A percentile compares a stretch with the other conserved stretches of the same genome.
Conservation (phyloP, 2,329 filamentous ascomycete genomes). For the Paracoccidioides lutzii region DNA sequence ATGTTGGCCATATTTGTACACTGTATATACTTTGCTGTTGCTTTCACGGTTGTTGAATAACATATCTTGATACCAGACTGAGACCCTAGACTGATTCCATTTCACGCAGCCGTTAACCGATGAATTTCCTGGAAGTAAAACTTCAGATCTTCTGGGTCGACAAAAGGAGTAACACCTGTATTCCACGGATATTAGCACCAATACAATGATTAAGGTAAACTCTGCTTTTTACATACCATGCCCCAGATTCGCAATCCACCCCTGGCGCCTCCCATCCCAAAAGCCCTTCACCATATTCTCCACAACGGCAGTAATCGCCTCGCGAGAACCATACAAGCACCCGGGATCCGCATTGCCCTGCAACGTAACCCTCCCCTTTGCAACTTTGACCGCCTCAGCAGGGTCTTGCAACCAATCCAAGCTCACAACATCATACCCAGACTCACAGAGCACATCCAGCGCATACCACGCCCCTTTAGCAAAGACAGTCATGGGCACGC, state of each 20-base stretch:
- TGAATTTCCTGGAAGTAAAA: constrained; percentile 94
- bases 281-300: constrained; percentile 83
- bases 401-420: constrained; percentile 93
- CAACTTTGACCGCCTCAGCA: constrained; percentile 66
- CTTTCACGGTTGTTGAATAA: neutral
- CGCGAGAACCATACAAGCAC: constrained; percentile 71
- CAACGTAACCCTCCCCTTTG: constrained; percentile 64
- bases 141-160: constrained; percentile 82
- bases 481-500: constrained; percentile 94
- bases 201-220: neutral
- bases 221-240: constrained; percentile 55
- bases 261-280: constrained; percentile 58
- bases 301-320: constrained; percentile 69
- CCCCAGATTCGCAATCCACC: constrained; percentile 94
- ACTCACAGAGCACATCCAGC: constrained; percentile 70
- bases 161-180: constrained; percentile 78
- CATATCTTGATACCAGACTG: neutral
- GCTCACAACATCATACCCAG: constrained; percentile 86
- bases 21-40: neutral
- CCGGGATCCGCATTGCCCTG: constrained; percentile 96
- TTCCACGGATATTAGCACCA: neutral
- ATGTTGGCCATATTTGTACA: neutral
- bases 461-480: constrained; percentile 97
- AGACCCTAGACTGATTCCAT: neutral
- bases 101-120: constrained; percentile 32